Evolutionary conservation across 2,329 filamentous ascomycete species (phyloP).

Genomic region (Trichophyton benhamiae): DNA sequence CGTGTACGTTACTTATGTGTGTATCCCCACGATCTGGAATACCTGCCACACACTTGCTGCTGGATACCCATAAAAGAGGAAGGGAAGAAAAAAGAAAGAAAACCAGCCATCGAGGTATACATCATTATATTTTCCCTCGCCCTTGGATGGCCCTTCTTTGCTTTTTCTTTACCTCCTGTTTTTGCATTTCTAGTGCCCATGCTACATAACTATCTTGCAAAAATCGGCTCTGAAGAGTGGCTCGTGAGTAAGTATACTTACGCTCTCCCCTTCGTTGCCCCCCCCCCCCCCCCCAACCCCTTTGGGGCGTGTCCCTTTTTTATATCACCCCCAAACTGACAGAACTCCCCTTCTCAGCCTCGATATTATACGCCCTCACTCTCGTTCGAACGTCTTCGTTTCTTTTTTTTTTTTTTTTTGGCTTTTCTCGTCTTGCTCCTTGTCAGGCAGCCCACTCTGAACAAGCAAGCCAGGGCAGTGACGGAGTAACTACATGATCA

Average conservation of each 20-base stretch:
- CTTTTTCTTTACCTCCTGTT: not conserved
- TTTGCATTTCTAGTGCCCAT: not conserved
- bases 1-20: not conserved
- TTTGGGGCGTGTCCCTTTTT: not conserved
- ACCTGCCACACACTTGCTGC: not conserved
- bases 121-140: not conserved
- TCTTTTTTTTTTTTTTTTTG: not conserved
- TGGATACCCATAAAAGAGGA: not conserved
- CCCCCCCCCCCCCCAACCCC: no score
- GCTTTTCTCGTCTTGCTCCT: not conserved
- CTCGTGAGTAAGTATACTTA: not conserved
- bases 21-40: slow-evolving; percentile 2
- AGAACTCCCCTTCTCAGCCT: not conserved
- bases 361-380: not conserved
- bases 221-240: slow-evolving; percentile 3
- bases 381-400: not conserved
- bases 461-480: not conserved
- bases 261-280: not conserved
- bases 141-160: not conserved
- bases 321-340: not conserved
- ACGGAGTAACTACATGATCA: not conserved
- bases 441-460: not conserved
- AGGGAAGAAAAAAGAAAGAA: no score
- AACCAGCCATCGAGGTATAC: not conserved
- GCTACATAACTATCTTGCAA: not conserved